phyloP scores from a whole-genome alignment of 1,139 yeast species.

The Pichia sp. region DNA sequence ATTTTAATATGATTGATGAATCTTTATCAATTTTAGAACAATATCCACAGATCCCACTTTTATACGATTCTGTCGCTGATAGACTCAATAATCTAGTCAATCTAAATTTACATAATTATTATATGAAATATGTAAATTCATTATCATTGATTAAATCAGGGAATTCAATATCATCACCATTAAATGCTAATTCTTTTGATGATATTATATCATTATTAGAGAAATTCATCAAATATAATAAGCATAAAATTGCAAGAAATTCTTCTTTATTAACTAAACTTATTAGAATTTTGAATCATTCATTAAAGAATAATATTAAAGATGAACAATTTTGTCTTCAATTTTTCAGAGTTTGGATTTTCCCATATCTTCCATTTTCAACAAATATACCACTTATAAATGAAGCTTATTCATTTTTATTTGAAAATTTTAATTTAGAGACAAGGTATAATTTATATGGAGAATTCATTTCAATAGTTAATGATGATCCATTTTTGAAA shows the following conservation, averaged over 20 bases:
- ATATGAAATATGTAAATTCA: constrained; percentile 20
- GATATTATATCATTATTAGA: constrained; percentile 42
- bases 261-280: constrained; percentile 48
- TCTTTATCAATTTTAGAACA: constrained; percentile 51
- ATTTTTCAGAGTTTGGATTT: constrained; percentile 56
- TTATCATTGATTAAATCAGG: constrained; percentile 1
- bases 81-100: constrained; percentile 46
- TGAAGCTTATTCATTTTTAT: constrained; percentile 50
- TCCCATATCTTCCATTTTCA: constrained; percentile 59
- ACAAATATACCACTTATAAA: constrained; percentile 58
- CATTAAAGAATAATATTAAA: constrained; percentile 26
- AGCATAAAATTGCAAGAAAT: constrained; percentile 48
- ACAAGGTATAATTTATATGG: constrained; percentile 77
- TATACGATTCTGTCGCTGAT: constrained; percentile 47
- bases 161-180: not conserved
- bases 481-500: constrained; percentile 52
- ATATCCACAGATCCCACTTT: constrained; percentile 55
- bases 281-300: constrained; percentile 44
- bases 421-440: constrained; percentile 45
- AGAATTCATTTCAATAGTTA: constrained; percentile 56
- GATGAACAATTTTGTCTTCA: constrained; percentile 45
- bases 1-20: constrained; percentile 60
- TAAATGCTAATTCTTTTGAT: constrained; percentile 25
- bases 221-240: constrained; percentile 47
- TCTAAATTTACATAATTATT: constrained; percentile 46